Evolutionary conservation across 345 rosid species (phyloP), one percentile per base, ranked within the genome.

Genomic region (Salix exigua): DNA sequence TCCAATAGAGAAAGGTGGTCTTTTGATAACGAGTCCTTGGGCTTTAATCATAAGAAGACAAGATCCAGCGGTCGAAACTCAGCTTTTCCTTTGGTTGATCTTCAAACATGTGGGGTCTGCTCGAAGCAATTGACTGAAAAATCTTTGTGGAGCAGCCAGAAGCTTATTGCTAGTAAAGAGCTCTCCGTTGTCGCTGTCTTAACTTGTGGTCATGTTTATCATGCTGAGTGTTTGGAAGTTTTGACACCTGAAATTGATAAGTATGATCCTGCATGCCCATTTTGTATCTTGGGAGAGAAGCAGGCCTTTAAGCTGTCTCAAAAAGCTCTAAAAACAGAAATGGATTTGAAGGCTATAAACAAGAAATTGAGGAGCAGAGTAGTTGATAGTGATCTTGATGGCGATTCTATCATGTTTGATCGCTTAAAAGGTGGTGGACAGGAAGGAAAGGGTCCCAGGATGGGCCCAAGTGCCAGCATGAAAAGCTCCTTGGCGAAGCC

Each of bases 161-260:
- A 90, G 84, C 91, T 93, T 16, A 75, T 87, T 35, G 80, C 85
- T 71, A 86, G 79, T 70, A 90, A 86, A 62, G 97, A 92, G 81
- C 89, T 86, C 61, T 81, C 91, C 62, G 91, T 91, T 26, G 97
- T 92, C 44, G 85, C 98, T 21, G 87, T 96, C 76, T 84, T 96
- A 78, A 86, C 83, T 18, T 96, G 99, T 71, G 98, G 98, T n/a
- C 99, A 96, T 86, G 91, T 88, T 76, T 96, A 90, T 82, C 99
- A 96, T 72, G 97, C 97, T 50, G 99, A 96, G 50, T 96, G 99
- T 86, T 88, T 96, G 89, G 99, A 96, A 81, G 85, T 83, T 53
- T 81, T 94, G 91, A 96, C 99, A 1, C 85, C 83, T 42, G 98
- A 94, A 78, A 77, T 88, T 50, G 81, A 84, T 79, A 94, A 94